Evolutionary conservation across 192 early-diverging fungal genomes (phyloP).

Genomic region (Rhizoclosmatium globosum): DNA sequence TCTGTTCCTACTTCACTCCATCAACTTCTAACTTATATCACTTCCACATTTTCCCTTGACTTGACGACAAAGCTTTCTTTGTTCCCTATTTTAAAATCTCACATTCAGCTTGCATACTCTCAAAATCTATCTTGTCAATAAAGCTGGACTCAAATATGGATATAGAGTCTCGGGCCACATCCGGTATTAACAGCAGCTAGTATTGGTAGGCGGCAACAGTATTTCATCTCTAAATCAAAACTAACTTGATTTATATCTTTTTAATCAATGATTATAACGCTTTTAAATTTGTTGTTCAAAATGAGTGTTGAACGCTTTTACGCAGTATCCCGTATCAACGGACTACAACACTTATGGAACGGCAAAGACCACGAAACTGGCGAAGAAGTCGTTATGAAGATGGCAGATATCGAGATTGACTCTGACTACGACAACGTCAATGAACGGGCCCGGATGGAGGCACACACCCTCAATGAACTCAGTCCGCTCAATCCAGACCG

Average conservation of each 20-base stretch:
- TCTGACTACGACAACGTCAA: conserved; percentile 19
- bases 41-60: no score
- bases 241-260: background rate
- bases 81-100: no score
- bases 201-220: no score
- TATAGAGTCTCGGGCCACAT: no score
- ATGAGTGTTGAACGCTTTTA: conserved; percentile 2
- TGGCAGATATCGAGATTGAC: conserved; percentile 16
- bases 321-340: background rate
- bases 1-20: no score
- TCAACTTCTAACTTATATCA: no score
- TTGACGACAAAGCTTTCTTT: no score
- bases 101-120: no score
- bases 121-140: no score
- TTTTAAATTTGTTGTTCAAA: no score
- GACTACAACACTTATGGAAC: conserved; percentile 13
- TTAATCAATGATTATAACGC: background rate
- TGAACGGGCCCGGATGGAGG: conserved; percentile 16
- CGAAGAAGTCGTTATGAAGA: conserved; percentile 28
- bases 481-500: conserved; percentile 1
- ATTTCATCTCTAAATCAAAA: background rate
- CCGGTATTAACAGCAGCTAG: no score
- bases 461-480: conserved; percentile 1
- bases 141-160: no score
- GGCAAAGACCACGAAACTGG: conserved; percentile 27